These are phyloP conservation scores for Diaporthe citrichinensis DNA, from an alignment of 2,329 filamentous ascomycete species.

Conservation along the genomic window DNA sequence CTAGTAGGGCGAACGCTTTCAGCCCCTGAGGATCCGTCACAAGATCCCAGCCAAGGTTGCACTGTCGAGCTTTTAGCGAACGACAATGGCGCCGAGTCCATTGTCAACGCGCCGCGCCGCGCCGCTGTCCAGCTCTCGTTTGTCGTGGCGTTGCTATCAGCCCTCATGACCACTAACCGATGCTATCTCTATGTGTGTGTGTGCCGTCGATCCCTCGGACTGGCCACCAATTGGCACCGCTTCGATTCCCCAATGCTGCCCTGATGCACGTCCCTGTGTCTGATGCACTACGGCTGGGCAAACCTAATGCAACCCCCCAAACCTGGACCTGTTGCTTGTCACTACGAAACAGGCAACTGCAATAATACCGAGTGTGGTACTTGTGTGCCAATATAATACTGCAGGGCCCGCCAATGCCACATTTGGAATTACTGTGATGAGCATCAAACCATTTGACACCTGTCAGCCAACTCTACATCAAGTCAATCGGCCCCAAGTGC, in stretches of 20 bases:
- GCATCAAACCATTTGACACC: neutral
- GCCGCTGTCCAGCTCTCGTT: neutral
- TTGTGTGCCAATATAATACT: neutral
- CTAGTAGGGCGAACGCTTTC: neutral
- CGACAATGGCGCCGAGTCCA: neutral
- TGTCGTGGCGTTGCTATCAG: neutral
- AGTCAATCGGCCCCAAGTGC: neutral
- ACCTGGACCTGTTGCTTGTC: neutral
- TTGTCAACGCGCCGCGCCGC: constrained; percentile 4
- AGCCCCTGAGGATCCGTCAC: constrained; percentile 7
- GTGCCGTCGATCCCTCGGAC: neutral
- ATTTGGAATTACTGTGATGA: neutral
- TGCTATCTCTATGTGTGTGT: neutral
- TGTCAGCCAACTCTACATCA: neutral
- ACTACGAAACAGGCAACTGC: neutral
- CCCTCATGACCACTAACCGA: neutral
- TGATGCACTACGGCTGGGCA: neutral
- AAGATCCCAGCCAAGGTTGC: constrained; percentile 14
- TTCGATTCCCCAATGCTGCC: constrained; percentile 1
- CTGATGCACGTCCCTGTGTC: neutral
- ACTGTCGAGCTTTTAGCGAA: neutral
- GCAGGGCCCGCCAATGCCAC: neutral
- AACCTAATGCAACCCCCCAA: constrained; percentile 22
- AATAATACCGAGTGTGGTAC: neutral
- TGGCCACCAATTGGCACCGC: neutral